Evolutionary conservation across 495 filamentous ascomycete genomes (phyloP), one percentile per base, ranked within the genome.

Genomic region (Talaromyces ruber): DNA sequence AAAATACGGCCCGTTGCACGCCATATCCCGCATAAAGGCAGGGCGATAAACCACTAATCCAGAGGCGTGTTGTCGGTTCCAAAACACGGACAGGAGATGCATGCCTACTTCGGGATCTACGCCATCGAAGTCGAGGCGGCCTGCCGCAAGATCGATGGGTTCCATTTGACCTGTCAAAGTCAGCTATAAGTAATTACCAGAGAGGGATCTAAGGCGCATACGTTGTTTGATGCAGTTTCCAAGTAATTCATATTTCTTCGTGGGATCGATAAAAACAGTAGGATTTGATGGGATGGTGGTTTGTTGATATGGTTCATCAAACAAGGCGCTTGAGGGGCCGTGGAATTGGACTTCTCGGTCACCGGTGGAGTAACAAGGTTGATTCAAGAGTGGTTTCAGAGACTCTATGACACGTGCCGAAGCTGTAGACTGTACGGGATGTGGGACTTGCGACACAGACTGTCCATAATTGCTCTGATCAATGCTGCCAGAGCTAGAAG

Each of bases 1-100:
- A 52, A 78, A 79, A 54, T 80, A 79, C 0, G 74, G 76, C 0
- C 79, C 79, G 1, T 66, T 59, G 29, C 67, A 74, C 26, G 70
- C 66, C 71, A 76, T 74, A 59, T 73, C 70, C 0, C 72, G 67
- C 75, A 76, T 77, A 53, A 75, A 73, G 0, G 68, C 70, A 4
- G 71, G 67, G 22, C 74, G 65, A 59, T 71, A 76, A 6, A 66
- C 68, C 47, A 78, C 65, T 1, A 72, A 63, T 51, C 65, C 67
- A 0, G 68, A 68, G 43, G 74, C 67, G 37, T 71, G 74, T 30
- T 76, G 74, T 7, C 74, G 67, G 52, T 71, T 78, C 74, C 74
- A 78, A 55, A 75, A 68, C 6, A 78, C 47, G 1, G 70, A 67
- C 0, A 80, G 61, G 0, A 79, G 63, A 53, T 78, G 76, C 70